Evolutionary conservation across 139 green algal species (phyloP), one percentile per base, ranked within the genome.

Genomic region (Chlamydomonas sp.): DNA sequence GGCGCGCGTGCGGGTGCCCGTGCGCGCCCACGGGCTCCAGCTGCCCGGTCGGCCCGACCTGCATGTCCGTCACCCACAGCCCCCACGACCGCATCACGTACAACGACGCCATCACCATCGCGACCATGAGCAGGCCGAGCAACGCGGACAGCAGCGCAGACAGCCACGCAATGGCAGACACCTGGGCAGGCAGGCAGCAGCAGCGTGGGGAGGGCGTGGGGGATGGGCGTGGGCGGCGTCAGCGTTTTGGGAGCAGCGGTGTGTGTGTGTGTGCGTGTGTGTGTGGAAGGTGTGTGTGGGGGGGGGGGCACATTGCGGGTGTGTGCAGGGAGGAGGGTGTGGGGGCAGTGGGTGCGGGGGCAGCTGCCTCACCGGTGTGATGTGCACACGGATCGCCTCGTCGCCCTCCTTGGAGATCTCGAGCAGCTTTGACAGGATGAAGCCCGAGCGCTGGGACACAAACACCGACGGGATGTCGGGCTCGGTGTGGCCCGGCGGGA

Each of bases 381-480:
- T 84, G 58, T 68, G 47, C 33, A 83, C 82, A 1, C 70, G 65
- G 3, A 78, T 65, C 31, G 28, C 20, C 62, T 80, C 66, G 29
- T 70, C n/a, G 35, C 60, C 50, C 43, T 78, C 78, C 24, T n/a
- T n/a, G n/a, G n/a, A n/a, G n/a, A 70, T 66, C 29, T 77, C 74
- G 49, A 84, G 64, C 59, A 95, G 73, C 47, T 83, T 83, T n/a
- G 67, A 67, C 73, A 95, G 81, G 20, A 93, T 69, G 5, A 88
- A 65, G n/a, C 89, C 89, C 0, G 79, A 76, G 47, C 82, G 83
- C 64, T 87, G 71, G 5, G 80, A 76, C 5, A 95, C 82, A 77
- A 95, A 95, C 22, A 90, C 85, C 5, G 88, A 63, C 5, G 89
- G 88, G 57, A 95, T 95, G 65, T 49, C 66, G 0, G 89, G 89